These are phyloP conservation scores for Fusarium torulosum DNA, from an alignment of 2,329 filamentous ascomycete species.

Conservation along the genomic window DNA sequence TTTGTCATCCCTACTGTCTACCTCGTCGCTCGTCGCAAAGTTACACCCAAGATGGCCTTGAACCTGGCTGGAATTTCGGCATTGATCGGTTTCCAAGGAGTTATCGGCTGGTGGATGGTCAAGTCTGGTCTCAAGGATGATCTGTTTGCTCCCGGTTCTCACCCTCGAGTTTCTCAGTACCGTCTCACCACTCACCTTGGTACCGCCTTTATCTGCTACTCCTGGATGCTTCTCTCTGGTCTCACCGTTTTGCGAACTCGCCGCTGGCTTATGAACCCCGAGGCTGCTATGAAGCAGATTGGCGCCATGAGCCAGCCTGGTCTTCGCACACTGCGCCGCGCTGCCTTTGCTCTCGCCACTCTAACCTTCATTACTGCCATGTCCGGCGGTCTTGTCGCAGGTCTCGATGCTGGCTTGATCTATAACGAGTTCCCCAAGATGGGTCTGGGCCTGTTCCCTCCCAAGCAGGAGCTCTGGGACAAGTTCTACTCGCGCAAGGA, in stretches of 20 bases:
- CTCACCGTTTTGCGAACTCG: slow-evolving; percentile 85
- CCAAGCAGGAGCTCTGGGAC: slow-evolving; percentile 85
- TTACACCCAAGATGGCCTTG: slow-evolving; percentile 81
- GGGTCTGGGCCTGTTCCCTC: slow-evolving; percentile 86
- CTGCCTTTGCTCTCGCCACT: slow-evolving; percentile 75
- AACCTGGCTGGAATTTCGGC: slow-evolving; percentile 85
- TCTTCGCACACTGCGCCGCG: slow-evolving; percentile 79
- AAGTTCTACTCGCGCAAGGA: slow-evolving; percentile 84
- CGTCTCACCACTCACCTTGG: slow-evolving; percentile 89
- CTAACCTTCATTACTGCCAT: slow-evolving; percentile 92
- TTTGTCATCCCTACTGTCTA: slow-evolving; percentile 91
- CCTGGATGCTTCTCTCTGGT: slow-evolving; percentile 92
- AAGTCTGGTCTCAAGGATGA: slow-evolving; percentile 96
- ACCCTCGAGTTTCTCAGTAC: slow-evolving; percentile 95
- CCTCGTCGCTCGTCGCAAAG: slow-evolving; percentile 83
- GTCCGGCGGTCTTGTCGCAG: slow-evolving; percentile 93
- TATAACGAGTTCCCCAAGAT: slow-evolving; percentile 99
- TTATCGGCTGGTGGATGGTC: slow-evolving; percentile 99
- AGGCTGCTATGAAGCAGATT: slow-evolving; percentile 70
- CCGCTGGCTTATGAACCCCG: slow-evolving; percentile 75
- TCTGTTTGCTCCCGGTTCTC: slow-evolving; percentile 88
- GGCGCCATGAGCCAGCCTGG: slow-evolving; percentile 73
- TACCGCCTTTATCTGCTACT: slow-evolving; percentile 92
- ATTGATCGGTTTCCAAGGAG: slow-evolving; percentile 93
- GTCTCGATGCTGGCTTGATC: slow-evolving; percentile 94